phyloP scores from a whole-genome alignment of 2,329 filamentous ascomycete genomes.

The Colletotrichum godetiae region DNA sequence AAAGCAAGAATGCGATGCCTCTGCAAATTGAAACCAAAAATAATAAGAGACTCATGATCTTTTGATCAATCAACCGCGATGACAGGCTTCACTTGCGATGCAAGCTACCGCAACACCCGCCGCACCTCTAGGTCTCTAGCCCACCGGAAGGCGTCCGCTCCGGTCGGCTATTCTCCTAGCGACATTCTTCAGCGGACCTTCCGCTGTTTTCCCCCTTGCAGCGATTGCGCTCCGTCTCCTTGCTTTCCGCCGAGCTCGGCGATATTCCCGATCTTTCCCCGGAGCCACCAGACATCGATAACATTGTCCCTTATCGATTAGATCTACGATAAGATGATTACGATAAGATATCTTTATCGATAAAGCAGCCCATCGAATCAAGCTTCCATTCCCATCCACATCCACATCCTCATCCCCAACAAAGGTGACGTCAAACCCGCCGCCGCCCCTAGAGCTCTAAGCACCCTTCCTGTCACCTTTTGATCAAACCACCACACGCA shows the following conservation, averaged over 20 bases:
- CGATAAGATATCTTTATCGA: constrained; percentile 7
- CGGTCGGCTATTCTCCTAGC: not conserved
- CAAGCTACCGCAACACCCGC: no score
- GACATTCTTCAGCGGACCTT: constrained; percentile 5
- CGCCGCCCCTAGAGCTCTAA: not conserved
- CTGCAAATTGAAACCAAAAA: no score
- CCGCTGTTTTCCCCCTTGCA: not conserved
- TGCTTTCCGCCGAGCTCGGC: not conserved
- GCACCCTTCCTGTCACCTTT: not conserved
- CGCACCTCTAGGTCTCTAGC: not conserved
- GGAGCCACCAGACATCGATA: not conserved
- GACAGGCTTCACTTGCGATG: no score
- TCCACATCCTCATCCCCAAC: not conserved
- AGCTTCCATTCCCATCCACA: no score
- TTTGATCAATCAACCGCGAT: not conserved
- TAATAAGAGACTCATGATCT: no score
- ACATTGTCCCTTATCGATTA: not conserved
- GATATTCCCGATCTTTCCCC: not conserved
- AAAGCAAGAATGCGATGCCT: no score
- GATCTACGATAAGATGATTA: not conserved
- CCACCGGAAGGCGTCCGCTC: not conserved
- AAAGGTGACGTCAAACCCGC: constrained; percentile 28
- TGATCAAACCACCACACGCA: not conserved
- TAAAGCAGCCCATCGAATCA: not conserved
- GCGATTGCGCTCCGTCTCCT: no score